Conservation (phyloP, 1,139 yeast species). For the Kluyveromyces sp. region DNA sequence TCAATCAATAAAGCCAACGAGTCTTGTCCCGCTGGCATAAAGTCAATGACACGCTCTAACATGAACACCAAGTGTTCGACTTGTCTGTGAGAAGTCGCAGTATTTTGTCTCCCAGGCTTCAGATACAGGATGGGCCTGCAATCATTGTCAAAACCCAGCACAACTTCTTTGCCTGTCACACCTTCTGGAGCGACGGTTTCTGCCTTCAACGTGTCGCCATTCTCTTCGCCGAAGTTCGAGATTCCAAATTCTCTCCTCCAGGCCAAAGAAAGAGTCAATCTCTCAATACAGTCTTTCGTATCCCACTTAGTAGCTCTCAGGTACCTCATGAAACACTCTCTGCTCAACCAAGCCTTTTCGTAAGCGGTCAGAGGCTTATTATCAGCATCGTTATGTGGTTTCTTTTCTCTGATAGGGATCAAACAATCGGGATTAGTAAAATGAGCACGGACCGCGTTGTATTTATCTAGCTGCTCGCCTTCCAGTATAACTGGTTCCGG, state of each 20-base stretch:
- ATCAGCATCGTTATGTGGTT: slow-evolving; percentile 19
- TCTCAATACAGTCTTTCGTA: slow-evolving; percentile 56
- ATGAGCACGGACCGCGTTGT: slow-evolving; percentile 49
- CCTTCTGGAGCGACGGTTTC: slow-evolving; percentile 64
- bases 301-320: slow-evolving; percentile 90
- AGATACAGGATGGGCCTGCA: slow-evolving; percentile 84
- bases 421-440: slow-evolving; percentile 45
- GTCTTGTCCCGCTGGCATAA: slow-evolving; percentile 95
- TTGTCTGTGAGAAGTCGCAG: slow-evolving; percentile 77
- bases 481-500: slow-evolving; percentile 47
- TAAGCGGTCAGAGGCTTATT: slow-evolving; percentile 40
- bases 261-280: slow-evolving; percentile 67
- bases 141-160: slow-evolving; percentile 82
- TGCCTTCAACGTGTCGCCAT: slow-evolving; percentile 46
- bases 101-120: slow-evolving; percentile 90
- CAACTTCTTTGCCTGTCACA: slow-evolving; percentile 81
- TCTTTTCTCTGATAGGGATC: slow-evolving; percentile 35
- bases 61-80: slow-evolving; percentile 88
- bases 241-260: slow-evolving; percentile 96
- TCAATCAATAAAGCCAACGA: slow-evolving; percentile 83
- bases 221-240: slow-evolving; percentile 41
- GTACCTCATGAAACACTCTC: slow-evolving; percentile 82
- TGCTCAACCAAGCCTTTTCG: slow-evolving; percentile 86
- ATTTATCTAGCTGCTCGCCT: slow-evolving; percentile 51
- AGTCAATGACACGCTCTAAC: slow-evolving; percentile 84